These are phyloP conservation scores for Rubia peregrina DNA, from an alignment of 305 asterid genomes.

Conservation along the genomic window DNA sequence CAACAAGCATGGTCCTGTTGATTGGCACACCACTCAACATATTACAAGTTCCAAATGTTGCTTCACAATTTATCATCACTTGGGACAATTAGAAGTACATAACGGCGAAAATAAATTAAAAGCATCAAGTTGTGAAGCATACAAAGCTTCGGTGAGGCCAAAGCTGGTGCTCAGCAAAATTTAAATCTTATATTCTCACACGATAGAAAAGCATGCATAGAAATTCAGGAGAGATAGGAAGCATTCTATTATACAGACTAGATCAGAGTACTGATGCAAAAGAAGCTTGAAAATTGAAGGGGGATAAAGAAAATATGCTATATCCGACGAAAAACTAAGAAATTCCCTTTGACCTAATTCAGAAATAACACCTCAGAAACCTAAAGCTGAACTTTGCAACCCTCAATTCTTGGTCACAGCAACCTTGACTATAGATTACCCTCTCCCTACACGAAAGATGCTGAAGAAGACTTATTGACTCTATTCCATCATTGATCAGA, in stretches of 20 bases:
- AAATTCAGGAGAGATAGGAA: not conserved
- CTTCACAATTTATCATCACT: not conserved
- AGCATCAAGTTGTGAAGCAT: not conserved
- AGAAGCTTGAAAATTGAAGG: not conserved
- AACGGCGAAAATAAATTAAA: not conserved
- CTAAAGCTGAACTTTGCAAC: not conserved
- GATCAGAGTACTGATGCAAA: not conserved
- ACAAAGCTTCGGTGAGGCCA: not conserved
- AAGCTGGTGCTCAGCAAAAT: not conserved
- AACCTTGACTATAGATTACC: too few relatives aligned
- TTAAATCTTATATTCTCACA: not conserved
- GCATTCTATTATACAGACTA: not conserved
- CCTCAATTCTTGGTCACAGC: slow-evolving; percentile 1
- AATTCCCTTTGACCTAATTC: not conserved
- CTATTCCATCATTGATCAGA: slow-evolving; percentile 1
- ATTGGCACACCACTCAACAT: slow-evolving; percentile 1
- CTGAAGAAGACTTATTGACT: not conserved
- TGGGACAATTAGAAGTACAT: not conserved
- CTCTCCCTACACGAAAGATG: not conserved
- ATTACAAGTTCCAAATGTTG: not conserved
- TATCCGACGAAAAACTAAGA: not conserved
- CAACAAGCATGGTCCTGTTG: slow-evolving; percentile 66
- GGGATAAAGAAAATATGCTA: not conserved
- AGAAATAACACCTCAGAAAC: not conserved
- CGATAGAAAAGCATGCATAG: not conserved